Base-by-base conservation (phyloP, 2,329 filamentous ascomycete species). In the Stachybotrys chlorohalonatus region DNA sequence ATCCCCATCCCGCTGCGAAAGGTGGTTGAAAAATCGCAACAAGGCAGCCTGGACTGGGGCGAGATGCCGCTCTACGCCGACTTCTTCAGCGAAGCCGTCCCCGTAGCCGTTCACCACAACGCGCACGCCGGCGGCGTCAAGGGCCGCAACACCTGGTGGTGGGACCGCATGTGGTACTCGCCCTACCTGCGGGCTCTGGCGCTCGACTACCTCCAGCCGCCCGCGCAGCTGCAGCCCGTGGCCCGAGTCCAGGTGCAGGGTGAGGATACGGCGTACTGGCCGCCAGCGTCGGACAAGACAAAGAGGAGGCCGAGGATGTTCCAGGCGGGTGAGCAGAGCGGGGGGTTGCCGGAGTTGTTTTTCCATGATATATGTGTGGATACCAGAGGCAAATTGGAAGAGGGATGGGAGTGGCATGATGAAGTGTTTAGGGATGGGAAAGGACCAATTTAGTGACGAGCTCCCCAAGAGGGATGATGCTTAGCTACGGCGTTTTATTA, bases 111-210 rank as follows among this genome's bases (percentile, higher is more conserved):
- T 0, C 62, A 64, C 11, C 60, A 64, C 53, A 64, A 64, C 6
- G 60, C 61, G 0, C 56, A 58, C n/a, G 55, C 52, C 0, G 57
- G 54, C 2, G 57, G 57, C 3, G 49, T 52, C 0, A 58, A 63
- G 52, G 52, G 53, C 1, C 56, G 61, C 0, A 52, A 58, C 3
- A 48, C 46, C 7, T 51, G 53, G 11, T 62, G 58, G 60, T 61
- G 60, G 59, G 49, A 60, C 36, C 49, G 50, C 7, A 63, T 57
- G 1, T 63, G 60, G 62, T 62, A 53, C 49, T 63, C 63, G 47
- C 61, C 62, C 7, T 56, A 63, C 15, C 51, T 63, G 45, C 58
- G 61, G 11, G 56, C 55, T n/a, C 58, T 64, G 1, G 11, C 63
- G 24, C 55, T 63, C 50, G 50, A 52, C 42, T 59, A 63, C 17